Evolutionary conservation across 768 basidiomycete genomes (phyloP), one percentile per base, ranked within the genome.

Genomic region (Trametes sanguinea): DNA sequence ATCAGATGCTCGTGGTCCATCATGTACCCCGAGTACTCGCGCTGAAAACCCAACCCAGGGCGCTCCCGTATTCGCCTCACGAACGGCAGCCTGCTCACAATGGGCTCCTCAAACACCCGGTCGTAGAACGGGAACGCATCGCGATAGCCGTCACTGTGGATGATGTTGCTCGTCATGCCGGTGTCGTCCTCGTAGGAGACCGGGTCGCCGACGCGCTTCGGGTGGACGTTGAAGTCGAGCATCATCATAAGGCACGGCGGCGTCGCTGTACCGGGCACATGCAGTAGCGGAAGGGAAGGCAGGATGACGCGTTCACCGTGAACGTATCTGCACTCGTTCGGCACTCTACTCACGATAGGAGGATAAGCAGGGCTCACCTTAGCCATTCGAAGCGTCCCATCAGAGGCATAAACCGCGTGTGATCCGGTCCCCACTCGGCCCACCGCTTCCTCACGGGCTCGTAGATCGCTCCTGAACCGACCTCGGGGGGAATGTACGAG

Each of bases 1-100:
- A 81, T 62, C 32, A 80, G 54, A 54, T 78, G 68, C 45, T 76
- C 76, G 30, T 79, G 77, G 57, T 79, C 80, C 32, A 80, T 73
- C 77, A 79, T 78, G 61, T 78, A 65, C 8, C 79, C 79, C 6
- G 73, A 73, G 57, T 77, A 80, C 1, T 68, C 61, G n/a, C 14
- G 30, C 30, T 37, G 27, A 37, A 6, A 6, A 11, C 11, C 35
- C 2, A 17, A 10, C 9, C 29, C 54, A 17, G 37, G 27, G 6
- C 44, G 69, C 51, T 58, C 61, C 6, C 66, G 30, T 11, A 57
- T 44, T 11, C 65, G 53, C 13, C 55, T 22, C 13, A 64, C n/a
- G 47, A 66, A 72, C 42, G 71, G 71, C 62, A 72, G 61, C 16
- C 39, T 35, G 33, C 56, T 68, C 22, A 60, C 62, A 2, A 72